Percentiles rank a stretch among this genome's conserved stretches.
phyloP scores from a whole-genome alignment of 208 protist species.

The Trypanosoma lewisi region DNA sequence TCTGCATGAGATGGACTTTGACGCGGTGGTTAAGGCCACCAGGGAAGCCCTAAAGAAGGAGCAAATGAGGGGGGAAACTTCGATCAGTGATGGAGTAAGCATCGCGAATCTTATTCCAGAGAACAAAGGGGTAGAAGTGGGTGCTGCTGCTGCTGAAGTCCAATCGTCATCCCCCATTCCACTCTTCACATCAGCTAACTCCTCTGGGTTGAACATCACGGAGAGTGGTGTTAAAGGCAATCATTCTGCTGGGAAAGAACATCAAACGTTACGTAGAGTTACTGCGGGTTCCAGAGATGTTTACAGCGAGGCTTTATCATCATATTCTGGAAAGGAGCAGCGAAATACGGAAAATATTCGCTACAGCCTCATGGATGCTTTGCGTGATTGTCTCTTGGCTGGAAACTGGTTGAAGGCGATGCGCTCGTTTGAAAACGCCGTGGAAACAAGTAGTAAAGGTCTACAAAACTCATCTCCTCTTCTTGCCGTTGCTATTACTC shows the following conservation, averaged over 20 bases:
- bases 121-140: neutral
- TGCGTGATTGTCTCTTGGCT: constrained; percentile 60
- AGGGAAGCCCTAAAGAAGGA: constrained; percentile 16
- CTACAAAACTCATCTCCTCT: neutral
- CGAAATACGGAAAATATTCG: constrained; percentile 19
- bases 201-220: neutral
- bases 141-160: too few relatives aligned
- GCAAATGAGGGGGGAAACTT: constrained; percentile 7
- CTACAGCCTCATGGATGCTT: constrained; percentile 55
- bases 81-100: neutral
- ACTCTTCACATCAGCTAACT: neutral
- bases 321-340: constrained; percentile 18
- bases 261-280: constrained; percentile 21
- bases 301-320: constrained; percentile 27
- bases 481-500: neutral
- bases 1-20: constrained; percentile 66
- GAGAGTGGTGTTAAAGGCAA: neutral
- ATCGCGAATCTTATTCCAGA: neutral
- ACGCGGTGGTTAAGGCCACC: constrained; percentile 33
- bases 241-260: neutral
- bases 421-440: constrained; percentile 46
- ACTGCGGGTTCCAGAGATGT: constrained; percentile 24
- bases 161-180: neutral
- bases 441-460: constrained; percentile 19
- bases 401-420: constrained; percentile 61